Evolutionary conservation across 192 early-diverging fungal species (phyloP), one percentile per base, ranked within the genome.

Genomic region (Umbelopsis isabellina): DNA sequence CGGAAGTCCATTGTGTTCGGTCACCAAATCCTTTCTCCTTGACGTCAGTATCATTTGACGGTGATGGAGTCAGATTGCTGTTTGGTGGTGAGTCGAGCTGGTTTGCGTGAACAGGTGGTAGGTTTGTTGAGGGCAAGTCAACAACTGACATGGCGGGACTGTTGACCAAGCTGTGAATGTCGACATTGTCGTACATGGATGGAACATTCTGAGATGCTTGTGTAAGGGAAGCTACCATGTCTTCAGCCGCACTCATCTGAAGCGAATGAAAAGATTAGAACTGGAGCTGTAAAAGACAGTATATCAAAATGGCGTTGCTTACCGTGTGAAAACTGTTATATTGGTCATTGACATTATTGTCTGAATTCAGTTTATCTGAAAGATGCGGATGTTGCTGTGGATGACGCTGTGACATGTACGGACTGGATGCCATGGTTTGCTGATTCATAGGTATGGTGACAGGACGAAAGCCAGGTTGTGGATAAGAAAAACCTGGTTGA

Each of bases 1-100:
- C 90, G 9, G 81, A 75, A 15, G 92, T 91, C 95, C 95, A 97
- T 8, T 71, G 70, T 20, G 73, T 68, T 37, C 78, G 68, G 47
- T 80, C 78, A 27, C 67, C 48, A 20, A 65, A 67, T 1, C 69
- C 45, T 48, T 70, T 23, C 53, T 73, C 49, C 30, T 66, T 69
- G 46, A 49, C 33, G 47, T 55, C 46, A 65, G 35, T 35, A 67
- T 64, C 45, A 61, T 52, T 35, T 46, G 69, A 61, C 46, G 69
- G 4, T 46, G 46, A 23, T 21, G 67, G 68, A 45, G 41, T 47
- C 67, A 25, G 25, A 45, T 25, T 71, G 70, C 48, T 65, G 70
- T 12, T 55, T 20, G 44, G 73, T 50, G 15, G 73, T 33, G 65
- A 70, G 13, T 69, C 65, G 49, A 66, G 46, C 2, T 67, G 44